Percentiles rank a stretch among this genome's conserved stretches.
phyloP scores from a whole-genome alignment of 2,329 filamentous ascomycete genomes.

The Monilinia laxa region DNA sequence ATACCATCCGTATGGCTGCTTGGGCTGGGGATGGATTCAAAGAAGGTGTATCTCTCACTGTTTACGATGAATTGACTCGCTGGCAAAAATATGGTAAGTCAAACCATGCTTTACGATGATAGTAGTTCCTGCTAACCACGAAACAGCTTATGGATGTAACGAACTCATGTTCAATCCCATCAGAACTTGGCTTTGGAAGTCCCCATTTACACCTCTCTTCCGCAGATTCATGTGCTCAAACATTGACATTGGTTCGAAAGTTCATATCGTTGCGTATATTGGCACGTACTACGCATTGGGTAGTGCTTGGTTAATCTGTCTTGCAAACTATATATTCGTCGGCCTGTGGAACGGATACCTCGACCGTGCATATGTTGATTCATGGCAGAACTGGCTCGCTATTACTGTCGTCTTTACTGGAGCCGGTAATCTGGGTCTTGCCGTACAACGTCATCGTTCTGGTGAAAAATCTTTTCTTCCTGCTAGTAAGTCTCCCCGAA shows the following conservation, averaged over 20 bases:
- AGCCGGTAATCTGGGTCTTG: slow-evolving; percentile 49
- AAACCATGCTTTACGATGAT: background rate
- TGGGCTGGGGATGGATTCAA: slow-evolving; percentile 71
- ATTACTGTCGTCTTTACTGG: slow-evolving; percentile 64
- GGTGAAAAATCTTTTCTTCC: slow-evolving; percentile 53
- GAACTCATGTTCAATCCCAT: slow-evolving; percentile 70
- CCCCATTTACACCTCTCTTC: slow-evolving; percentile 66
- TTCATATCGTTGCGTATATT: slow-evolving; percentile 70
- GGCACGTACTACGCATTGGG: slow-evolving; percentile 63
- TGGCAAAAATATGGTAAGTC: slow-evolving; percentile 63
- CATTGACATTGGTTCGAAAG: slow-evolving; percentile 63
- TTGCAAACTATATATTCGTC: slow-evolving; percentile 68
- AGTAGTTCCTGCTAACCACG: background rate
- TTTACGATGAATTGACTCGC: slow-evolving; percentile 68
- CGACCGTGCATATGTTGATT: slow-evolving; percentile 66
- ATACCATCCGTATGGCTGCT: slow-evolving; percentile 65
- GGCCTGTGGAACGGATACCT: slow-evolving; percentile 68
- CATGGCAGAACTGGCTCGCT: slow-evolving; percentile 62
- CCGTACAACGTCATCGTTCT: slow-evolving; percentile 62
- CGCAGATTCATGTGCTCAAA: slow-evolving; percentile 57
- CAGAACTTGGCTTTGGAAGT: slow-evolving; percentile 57
- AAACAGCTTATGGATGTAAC: slow-evolving; percentile 62
- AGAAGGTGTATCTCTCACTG: slow-evolving; percentile 69
- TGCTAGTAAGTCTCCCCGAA: slow-evolving; percentile 34
- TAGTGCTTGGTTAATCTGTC: slow-evolving; percentile 62